Percentiles rank a stretch among this genome's conserved stretches.
These are phyloP conservation scores for Skeletonema tropicum DNA, from an alignment of 108 stramenopile genomes.

Conservation along the genomic window DNA sequence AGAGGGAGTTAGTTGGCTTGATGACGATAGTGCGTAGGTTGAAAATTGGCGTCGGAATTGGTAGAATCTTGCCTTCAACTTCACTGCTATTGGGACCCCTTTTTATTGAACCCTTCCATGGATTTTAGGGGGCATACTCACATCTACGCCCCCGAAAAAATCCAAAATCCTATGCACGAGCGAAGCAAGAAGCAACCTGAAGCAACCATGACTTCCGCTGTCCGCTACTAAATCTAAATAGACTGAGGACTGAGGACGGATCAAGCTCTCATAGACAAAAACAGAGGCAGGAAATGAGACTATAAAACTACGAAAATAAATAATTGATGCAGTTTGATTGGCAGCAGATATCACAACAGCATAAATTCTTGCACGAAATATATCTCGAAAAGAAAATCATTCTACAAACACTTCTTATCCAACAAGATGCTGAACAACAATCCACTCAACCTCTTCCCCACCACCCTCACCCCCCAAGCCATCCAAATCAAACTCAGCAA, in stretches of 20 bases:
- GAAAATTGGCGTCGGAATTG: neutral
- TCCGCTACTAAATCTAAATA: neutral
- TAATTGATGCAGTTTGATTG: too few species aligned
- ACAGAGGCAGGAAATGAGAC: too few species aligned
- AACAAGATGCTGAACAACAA: constrained; percentile 9
- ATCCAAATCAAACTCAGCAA: constrained; percentile 24
- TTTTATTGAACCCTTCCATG: neutral
- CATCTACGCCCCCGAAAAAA: too few species aligned
- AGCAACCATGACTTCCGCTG: neutral
- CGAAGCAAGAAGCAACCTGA: too few species aligned
- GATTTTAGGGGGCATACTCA: too few species aligned
- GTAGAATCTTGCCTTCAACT: constrained; percentile 8
- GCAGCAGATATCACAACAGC: too few species aligned
- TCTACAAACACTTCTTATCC: neutral
- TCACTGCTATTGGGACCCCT: neutral
- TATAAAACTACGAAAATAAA: too few species aligned
- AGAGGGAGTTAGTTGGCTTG: neutral
- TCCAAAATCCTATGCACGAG: too few species aligned
- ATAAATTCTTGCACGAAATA: neutral
- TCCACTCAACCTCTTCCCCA: constrained; percentile 40
- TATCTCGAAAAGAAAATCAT: too few species aligned
- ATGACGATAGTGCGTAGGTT: constrained; percentile 4
- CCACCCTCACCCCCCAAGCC: constrained; percentile 7
- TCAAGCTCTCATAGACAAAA: too few species aligned
- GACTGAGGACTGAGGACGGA: too few species aligned